Conservation (phyloP, 768 basidiomycete species). For the Lentinula detonsa region DNA sequence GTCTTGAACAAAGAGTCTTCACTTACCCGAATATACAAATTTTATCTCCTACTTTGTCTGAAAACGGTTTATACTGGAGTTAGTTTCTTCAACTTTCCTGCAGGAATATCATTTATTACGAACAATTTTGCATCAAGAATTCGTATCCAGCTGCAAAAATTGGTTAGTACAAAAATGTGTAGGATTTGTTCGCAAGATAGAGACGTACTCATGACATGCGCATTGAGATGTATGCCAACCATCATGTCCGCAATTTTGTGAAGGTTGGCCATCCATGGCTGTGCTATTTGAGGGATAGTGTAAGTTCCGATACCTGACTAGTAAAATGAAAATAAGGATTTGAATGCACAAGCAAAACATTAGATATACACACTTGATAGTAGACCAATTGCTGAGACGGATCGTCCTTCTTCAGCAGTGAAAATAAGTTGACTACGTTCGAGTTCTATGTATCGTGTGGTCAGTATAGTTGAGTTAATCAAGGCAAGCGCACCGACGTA, state of each 20-base stretch:
- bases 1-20: background rate
- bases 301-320: conserved; percentile 61
- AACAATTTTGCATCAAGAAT: conserved; percentile 59
- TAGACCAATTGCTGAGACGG: background rate
- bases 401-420: conserved; percentile 31
- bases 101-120: conserved; percentile 9
- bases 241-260: conserved; percentile 27
- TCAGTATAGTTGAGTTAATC: background rate
- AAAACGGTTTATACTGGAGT: background rate
- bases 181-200: background rate
- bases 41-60: conserved; percentile 30
- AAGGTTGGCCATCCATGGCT: conserved; percentile 32
- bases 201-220: conserved; percentile 48
- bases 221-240: conserved; percentile 41
- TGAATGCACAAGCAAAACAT: background rate
- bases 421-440: conserved; percentile 32
- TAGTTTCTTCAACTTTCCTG: conserved; percentile 1
- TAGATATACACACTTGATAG: background rate
- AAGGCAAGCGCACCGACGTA: background rate
- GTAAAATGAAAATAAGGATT: background rate
- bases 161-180: background rate
- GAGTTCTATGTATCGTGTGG: conserved; percentile 21
- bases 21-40: conserved; percentile 23
- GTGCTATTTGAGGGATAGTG: conserved; percentile 42
- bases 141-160: conserved; percentile 43